Conservation (phyloP, 768 basidiomycete species). For the Phanerochaete sordida region DNA sequence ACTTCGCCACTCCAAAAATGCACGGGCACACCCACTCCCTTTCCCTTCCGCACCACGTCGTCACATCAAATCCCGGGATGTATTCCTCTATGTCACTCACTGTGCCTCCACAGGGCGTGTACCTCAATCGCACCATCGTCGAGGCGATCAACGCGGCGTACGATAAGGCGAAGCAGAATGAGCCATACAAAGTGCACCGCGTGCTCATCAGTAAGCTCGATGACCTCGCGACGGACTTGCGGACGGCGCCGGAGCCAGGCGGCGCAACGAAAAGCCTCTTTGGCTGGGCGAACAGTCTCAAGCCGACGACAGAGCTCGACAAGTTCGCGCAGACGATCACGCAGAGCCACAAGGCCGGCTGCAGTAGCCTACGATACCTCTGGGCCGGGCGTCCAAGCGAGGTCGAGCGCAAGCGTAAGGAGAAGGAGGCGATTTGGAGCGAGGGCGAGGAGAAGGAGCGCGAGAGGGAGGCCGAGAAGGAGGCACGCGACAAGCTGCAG, state of each 20-base stretch:
- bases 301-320: slow-evolving; percentile 49
- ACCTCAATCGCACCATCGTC: slow-evolving; percentile 44
- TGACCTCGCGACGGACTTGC: slow-evolving; percentile 39
- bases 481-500: slow-evolving; percentile 25
- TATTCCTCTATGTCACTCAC: slow-evolving; percentile 16
- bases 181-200: slow-evolving; percentile 59
- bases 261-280: slow-evolving; percentile 12
- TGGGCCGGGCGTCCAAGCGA: slow-evolving; percentile 32
- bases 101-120: slow-evolving; percentile 14
- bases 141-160: slow-evolving; percentile 46
- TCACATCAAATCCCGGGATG: slow-evolving; percentile 6
- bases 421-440: slow-evolving; percentile 32
- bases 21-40: slow-evolving; percentile 19
- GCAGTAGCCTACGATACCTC: slow-evolving; percentile 28
- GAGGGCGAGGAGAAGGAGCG: slow-evolving; percentile 33
- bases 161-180: slow-evolving; percentile 42
- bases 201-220: slow-evolving; percentile 61
- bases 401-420: slow-evolving; percentile 28
- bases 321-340: slow-evolving; percentile 45
- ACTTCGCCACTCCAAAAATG: slow-evolving; percentile 24
- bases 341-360: slow-evolving; percentile 30
- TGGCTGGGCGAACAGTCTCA: slow-evolving; percentile 33
- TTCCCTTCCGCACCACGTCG: slow-evolving; percentile 10
- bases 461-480: slow-evolving; percentile 33
- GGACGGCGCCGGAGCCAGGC: slow-evolving; percentile 21